Evolutionary conservation across 768 basidiomycete genomes (phyloP), one percentile per base, ranked within the genome.

Genomic region (Mycena belliarum): DNA sequence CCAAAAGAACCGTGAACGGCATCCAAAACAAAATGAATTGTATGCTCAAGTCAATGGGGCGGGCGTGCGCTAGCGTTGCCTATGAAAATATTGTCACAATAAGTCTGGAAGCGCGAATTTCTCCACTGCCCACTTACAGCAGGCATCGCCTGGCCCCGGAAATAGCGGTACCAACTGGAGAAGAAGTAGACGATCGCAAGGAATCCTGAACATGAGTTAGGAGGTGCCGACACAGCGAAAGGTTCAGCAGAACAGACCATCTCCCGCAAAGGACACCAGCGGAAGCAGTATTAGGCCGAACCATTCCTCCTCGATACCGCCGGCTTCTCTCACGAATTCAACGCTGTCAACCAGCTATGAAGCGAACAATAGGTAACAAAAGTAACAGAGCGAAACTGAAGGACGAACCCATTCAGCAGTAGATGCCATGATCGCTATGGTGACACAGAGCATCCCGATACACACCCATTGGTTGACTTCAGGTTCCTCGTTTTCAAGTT

Each of bases 11-110:
- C 40, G 90, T 68, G 63, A 89, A 77, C 0, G 89, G 89, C 82
- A 86, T 87, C 89, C 89, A 91, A 70, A 89, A 88, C 12, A 91
- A 75, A 18, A 79, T 79, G 69, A 91, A 91, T 65, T 91, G 89
- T 55, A 91, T 89, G 65, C 84, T 86, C 44, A 90, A 77, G 67
- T 91, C 89, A 56, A 91, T 91, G 6, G 88, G 84, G 23, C 84
- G 79, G 1, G 79, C 86, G 66, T 82, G 83, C 0, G 89, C 89
- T 21, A 89, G 72, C n/a, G 79, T 77, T 6, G 76, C 74, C 62
- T 63, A 12, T 4, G n/a, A n/a, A n/a, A n/a, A n/a, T n/a, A n/a
- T n/a, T n/a, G n/a, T 29, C 25, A 28, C 33, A 15, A 4, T 46
- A 7, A 48, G 53, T 55, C 14, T 4, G 5, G 24, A 46, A 6